Base-by-base conservation (phyloP, 306 rosid genomes). In the Purshia tridentata region DNA sequence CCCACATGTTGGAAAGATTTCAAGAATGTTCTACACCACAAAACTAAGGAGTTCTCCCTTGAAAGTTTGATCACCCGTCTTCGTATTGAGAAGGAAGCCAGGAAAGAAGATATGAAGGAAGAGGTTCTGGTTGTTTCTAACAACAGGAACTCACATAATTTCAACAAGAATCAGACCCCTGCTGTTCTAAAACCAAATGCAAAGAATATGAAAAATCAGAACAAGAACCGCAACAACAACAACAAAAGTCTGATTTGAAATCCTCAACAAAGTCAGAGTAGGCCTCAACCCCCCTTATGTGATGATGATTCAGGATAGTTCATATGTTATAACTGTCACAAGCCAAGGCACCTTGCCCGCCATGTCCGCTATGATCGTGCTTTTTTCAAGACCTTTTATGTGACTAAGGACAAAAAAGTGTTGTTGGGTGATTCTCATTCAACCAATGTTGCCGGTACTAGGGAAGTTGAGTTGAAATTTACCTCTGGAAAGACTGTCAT, bases 21-120 rank as follows among this genome's bases (percentile, higher is more conserved):
- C 39, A 56, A 20, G 15, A 56, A 56, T 2, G 12, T 12, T 9
- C 1, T 39, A 1, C 12, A 2, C 0, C 52, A 65, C 0, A 42
- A 65, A 0, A 65, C 45, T 7, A 65, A 65, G 2, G 15, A 68
- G 22, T 53, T 54, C 53, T 70, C 7, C 15, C n/a, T 70, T 20
- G 50, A 70, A 2, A 70, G 65, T 18, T 4, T 52, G 16, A 70
- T 70, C 13, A 70, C 65, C 54, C 2, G 14, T 10, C 11, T 54
- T 70, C 41, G 10, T 14, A 70, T 70, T 11, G n/a, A 71, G 65
- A 42, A 71, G 50, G 23, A 71, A 37, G 54, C 50, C 0, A 63
- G 35, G 39, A 71, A 71, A 42, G 23, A 56, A 0, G 50, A 42
- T 20, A 63, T 39, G 10, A 56, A 19, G 14, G 53, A 54, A 0